Percentiles rank a stretch among this genome's conserved stretches.
These are phyloP conservation scores for Ceriops decandra DNA, from an alignment of 345 rosid genomes.

Conservation along the genomic window DNA sequence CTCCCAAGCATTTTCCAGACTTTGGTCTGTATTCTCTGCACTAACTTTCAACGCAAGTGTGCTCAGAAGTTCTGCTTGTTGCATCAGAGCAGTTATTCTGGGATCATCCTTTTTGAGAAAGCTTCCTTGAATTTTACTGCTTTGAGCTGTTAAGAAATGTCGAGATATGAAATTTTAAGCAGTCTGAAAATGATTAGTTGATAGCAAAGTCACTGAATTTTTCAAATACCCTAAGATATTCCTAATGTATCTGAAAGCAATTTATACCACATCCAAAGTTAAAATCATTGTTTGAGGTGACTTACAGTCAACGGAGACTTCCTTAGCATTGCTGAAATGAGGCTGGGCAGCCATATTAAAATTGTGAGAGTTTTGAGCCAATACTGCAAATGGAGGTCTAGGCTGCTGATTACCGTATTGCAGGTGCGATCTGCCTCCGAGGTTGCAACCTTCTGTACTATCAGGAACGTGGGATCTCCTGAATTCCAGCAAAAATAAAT, in stretches of 20 bases:
- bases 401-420: conserved; percentile 44
- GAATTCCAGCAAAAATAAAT: conserved; percentile 17
- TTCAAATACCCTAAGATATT: conserved; percentile 6
- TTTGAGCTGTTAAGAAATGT: conserved; percentile 42
- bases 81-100: conserved; percentile 69
- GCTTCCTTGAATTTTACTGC: conserved; percentile 40
- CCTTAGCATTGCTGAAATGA: conserved; percentile 32
- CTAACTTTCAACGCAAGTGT: conserved; percentile 75
- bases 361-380: conserved; percentile 48
- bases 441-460: conserved; percentile 37
- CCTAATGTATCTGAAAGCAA: conserved; percentile 16
- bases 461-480: conserved; percentile 70
- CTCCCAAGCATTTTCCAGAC: conserved; percentile 97
- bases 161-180: conserved; percentile 2
- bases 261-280: neutral
- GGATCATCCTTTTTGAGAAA: conserved; percentile 81
- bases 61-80: conserved; percentile 89
- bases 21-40: conserved; percentile 66
- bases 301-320: conserved; percentile 44
- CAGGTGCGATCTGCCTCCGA: conserved; percentile 51
- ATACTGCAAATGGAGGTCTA: conserved; percentile 59
- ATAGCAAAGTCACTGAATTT: neutral
- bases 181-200: neutral
- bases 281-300: neutral
- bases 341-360: conserved; percentile 26